Evolutionary conservation across 2,329 filamentous ascomycete genomes (phyloP).

Genomic region (Grosmannia huntii): DNA sequence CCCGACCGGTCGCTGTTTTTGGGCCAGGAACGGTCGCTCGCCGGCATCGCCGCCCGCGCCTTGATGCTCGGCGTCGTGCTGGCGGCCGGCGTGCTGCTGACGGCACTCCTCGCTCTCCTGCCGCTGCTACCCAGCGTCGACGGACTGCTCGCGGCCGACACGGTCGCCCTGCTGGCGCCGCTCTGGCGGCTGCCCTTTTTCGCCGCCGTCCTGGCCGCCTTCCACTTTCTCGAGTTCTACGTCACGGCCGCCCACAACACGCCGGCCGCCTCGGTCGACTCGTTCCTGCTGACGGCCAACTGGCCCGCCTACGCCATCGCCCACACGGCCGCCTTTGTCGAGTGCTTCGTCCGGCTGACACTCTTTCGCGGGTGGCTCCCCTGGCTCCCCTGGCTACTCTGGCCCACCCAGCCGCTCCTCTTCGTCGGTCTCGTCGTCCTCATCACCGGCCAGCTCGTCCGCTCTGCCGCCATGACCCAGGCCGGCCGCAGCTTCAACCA

Average conservation of each 20-base stretch:
- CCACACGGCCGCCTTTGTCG: constrained; percentile 59
- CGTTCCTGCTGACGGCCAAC: constrained; percentile 77
- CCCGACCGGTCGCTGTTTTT: constrained; percentile 24
- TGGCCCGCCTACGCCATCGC: constrained; percentile 75
- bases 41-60: constrained; percentile 45
- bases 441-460: constrained; percentile 56
- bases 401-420: background rate
- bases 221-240: constrained; percentile 96
- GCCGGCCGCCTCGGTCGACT: constrained; percentile 52
- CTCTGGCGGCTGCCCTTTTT: constrained; percentile 57
- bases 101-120: background rate
- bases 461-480: constrained; percentile 77
- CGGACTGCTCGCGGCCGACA: constrained; percentile 12
- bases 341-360: constrained; percentile 51
- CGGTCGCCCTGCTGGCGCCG: constrained; percentile 26
- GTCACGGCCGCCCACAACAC: constrained; percentile 80
- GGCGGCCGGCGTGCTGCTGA: constrained; percentile 18
- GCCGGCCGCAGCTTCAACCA: constrained; percentile 91
- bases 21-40: constrained; percentile 40
- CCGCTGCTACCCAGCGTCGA: background rate
- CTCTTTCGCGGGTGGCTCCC: constrained; percentile 33
- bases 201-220: constrained; percentile 54
- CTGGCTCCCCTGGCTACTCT: background rate
- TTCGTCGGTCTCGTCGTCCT: constrained; percentile 45
- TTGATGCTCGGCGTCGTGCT: constrained; percentile 36